Evolutionary conservation across 164 flowering plant species (phyloP), one percentile per base, ranked within the genome.

Genomic region (Nymphaea thermarum): DNA sequence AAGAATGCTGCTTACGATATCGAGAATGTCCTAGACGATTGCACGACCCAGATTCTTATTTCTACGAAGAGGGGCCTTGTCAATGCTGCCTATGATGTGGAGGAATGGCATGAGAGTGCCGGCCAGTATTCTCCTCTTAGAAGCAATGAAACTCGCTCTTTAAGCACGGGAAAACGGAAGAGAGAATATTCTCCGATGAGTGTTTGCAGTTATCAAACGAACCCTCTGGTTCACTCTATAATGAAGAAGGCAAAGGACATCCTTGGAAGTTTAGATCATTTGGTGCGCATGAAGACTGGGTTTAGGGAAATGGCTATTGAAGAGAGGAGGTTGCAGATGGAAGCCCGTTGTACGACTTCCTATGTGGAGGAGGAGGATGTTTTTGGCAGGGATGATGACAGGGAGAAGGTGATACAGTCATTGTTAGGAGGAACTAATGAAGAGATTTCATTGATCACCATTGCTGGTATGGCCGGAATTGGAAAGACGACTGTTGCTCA

Each of bases 1-100:
- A 18, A 61, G 36, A 68, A 65, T 15, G 68, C 43, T 10, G 68
- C 68, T 7, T 71, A 71, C 41, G 73, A 71, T 60, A 68, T 59
- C 0, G 65, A 60, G 7, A 68, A 65, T 55, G 25, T 66, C 4
- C 14, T 65, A 6, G 73, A 71, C 43, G 68, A 66, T 3, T 71
- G 42, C 47, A 43, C 16, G 44, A 42, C 15, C 12, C 44, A 61
- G n/a, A 11, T 61, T 8, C 16, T 6, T n/a, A 61, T 7, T 7
- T 61, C 64, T 2, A 61, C 8, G n/a, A n/a, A 61, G 7, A n/a
- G n/a, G n/a, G 42, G 6, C 16, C 64, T 6, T n/a, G 64, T 10
- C 12, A 12, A 2, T 4, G n/a, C 64, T 61, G 11, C 64, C 16
- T 61, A 6, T 8, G 36, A 8, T 8, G n/a, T 5, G n/a, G 12